Percentiles rank a stretch among this genome's conserved stretches.
Evolutionary conservation across 1,284 basidiomycete genomes (phyloP).

Genomic region (Austropuccinia psidii): DNA sequence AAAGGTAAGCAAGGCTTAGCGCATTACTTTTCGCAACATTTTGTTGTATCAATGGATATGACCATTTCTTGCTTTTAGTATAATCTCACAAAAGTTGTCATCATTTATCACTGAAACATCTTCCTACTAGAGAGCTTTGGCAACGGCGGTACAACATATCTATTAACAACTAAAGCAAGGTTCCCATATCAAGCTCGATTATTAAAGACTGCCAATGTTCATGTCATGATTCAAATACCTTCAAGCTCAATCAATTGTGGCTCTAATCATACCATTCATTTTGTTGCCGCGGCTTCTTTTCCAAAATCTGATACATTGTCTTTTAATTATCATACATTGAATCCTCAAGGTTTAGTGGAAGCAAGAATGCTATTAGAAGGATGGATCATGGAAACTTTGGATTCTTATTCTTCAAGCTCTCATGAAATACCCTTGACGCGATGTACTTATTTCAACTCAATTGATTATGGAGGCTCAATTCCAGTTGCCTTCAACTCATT

Average conservation of each 20-base stretch:
- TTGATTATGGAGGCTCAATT: conserved; percentile 81
- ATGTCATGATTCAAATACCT: conserved; percentile 57
- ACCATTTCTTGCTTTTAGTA: conserved; percentile 20
- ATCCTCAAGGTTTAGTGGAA: conserved; percentile 64
- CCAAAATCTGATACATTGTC: no score
- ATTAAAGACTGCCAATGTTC: conserved; percentile 68
- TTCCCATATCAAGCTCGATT: conserved; percentile 89
- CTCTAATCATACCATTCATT: conserved; percentile 48
- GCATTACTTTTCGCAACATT: no score
- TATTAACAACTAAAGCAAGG: conserved; percentile 45
- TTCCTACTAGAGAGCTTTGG: conserved; percentile 70
- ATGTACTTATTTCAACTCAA: conserved; percentile 75
- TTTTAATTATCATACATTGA: conserved; percentile 73
- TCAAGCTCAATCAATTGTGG: conserved; percentile 50
- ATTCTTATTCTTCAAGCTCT: conserved; percentile 91
- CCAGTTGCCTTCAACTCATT: conserved; percentile 79
- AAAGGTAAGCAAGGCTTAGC: conserved; percentile 20
- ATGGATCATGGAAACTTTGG: conserved; percentile 93
- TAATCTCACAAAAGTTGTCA: conserved; percentile 36
- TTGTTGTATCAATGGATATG: no score
- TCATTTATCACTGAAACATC: conserved; percentile 54
- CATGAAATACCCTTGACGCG: conserved; percentile 90
- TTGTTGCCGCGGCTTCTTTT: conserved; percentile 49
- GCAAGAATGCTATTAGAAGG: conserved; percentile 82
- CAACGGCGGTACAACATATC: conserved; percentile 60